phyloP scores from a whole-genome alignment of 306 rosid species.

The Acacia acuminata region DNA sequence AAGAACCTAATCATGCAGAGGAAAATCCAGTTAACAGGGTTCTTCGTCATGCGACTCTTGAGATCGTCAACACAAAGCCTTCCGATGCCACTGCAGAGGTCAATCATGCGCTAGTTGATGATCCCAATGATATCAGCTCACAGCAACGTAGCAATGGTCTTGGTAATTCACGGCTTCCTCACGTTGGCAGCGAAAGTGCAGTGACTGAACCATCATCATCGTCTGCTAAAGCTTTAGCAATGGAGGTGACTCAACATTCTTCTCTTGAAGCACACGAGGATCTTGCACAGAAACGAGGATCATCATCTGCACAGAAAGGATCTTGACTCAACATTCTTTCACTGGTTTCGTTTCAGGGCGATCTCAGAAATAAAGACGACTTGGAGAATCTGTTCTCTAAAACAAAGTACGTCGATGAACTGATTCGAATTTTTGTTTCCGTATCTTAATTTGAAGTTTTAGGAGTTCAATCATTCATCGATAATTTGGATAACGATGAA shows the following conservation, averaged over 20 bases:
- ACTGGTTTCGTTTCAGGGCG: no score
- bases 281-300: constrained; percentile 65
- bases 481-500: no score
- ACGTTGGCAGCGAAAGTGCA: constrained; percentile 34
- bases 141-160: constrained; percentile 31
- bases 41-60: constrained; percentile 35
- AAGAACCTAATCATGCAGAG: constrained; percentile 52
- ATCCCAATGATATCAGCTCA: constrained; percentile 27
- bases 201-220: constrained; percentile 25
- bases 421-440: no score
- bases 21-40: constrained; percentile 41
- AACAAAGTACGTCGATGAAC: no score
- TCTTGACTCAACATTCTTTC: no score
- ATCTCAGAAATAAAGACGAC: no score
- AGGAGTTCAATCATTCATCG: no score
- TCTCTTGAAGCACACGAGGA: constrained; percentile 64
- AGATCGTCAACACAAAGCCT: constrained; percentile 27
- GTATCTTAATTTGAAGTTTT: no score
- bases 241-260: constrained; percentile 57
- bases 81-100: constrained; percentile 41
- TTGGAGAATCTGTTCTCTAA: no score
- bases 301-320: no score
- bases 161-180: constrained; percentile 47
- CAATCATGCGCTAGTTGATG: constrained; percentile 31
- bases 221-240: constrained; percentile 42